These are phyloP conservation scores for Volvox africanus DNA, from an alignment of 139 green algal genomes.

Conservation along the genomic window DNA sequence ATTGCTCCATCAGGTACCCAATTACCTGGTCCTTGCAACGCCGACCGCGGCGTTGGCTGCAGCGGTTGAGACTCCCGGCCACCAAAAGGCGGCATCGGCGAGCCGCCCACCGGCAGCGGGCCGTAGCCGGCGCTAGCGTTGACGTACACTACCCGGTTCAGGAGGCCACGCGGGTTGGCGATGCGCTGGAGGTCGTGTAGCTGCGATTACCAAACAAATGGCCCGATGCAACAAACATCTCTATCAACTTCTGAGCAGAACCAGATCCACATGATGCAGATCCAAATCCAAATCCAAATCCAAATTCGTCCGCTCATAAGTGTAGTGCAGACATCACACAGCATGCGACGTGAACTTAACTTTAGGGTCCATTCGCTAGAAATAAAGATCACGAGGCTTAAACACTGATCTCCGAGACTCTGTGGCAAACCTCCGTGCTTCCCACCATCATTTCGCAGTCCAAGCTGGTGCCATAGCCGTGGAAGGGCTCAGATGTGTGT, in stretches of 20 bases:
- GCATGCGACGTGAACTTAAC: no score
- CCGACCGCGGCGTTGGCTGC: conserved; percentile 9
- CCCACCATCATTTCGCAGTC: conserved; percentile 56
- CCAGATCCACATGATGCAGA: no score
- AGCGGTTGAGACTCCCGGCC: background rate
- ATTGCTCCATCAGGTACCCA: background rate
- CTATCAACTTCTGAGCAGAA: no score
- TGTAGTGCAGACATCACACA: no score
- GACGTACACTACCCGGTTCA: conserved; percentile 55
- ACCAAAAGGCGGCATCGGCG: background rate
- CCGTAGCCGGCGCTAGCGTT: conserved; percentile 14
- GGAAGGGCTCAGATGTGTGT: conserved; percentile 43
- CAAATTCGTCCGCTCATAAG: no score
- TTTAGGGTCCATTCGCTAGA: no score
- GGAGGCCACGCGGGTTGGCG: background rate
- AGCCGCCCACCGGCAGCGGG: background rate
- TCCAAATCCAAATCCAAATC: no score
- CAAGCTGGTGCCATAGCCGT: conserved; percentile 46
- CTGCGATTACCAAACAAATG: background rate
- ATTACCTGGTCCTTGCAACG: background rate
- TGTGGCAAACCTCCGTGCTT: no score
- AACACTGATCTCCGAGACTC: no score
- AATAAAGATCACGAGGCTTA: no score
- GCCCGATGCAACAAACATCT: no score
- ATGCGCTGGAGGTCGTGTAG: conserved; percentile 60